A percentile compares a stretch with the other conserved stretches of the same genome.
phyloP scores from a whole-genome alignment of 2,329 filamentous ascomycete genomes.

The Fusarium chlamydosporum region DNA sequence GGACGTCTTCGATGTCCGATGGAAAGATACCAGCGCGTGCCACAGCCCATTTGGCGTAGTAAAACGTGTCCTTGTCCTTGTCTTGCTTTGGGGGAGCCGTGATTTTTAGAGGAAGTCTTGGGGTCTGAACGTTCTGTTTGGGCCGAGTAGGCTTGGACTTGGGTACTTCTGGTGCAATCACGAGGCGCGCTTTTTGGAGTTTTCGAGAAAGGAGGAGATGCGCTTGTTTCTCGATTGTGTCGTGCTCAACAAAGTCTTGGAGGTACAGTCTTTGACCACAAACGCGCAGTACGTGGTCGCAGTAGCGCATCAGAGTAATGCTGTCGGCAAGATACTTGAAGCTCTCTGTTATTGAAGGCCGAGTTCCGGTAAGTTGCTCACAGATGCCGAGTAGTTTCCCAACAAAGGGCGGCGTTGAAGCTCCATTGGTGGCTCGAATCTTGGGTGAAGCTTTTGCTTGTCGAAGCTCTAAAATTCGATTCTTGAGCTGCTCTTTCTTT shows the following conservation, averaged over 20 bases:
- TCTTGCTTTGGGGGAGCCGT: not conserved
- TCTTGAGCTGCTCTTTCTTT: constrained; percentile 57
- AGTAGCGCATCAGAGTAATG: constrained; percentile 57
- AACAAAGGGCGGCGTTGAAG: constrained; percentile 26
- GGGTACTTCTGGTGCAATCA: constrained; percentile 15
- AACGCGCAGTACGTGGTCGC: constrained; percentile 51
- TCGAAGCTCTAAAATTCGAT: constrained; percentile 40
- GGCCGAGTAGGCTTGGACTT: not conserved
- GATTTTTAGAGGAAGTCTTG: not conserved
- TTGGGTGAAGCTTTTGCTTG: constrained; percentile 3
- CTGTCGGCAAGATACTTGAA: constrained; percentile 55
- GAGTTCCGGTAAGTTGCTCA: constrained; percentile 52
- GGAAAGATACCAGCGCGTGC: constrained; percentile 38
- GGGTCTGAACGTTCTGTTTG: constrained; percentile 1
- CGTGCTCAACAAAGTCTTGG: constrained; percentile 53
- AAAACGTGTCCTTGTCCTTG: constrained; percentile 19
- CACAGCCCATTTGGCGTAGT: constrained; percentile 25
- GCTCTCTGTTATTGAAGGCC: constrained; percentile 47
- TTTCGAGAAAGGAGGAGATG: constrained; percentile 46
- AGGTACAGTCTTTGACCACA: constrained; percentile 54
- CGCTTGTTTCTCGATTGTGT: constrained; percentile 54
- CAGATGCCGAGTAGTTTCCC: constrained; percentile 48
- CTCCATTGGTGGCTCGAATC: not conserved
- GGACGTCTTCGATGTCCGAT: constrained; percentile 50
- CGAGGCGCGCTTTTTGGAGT: constrained; percentile 36